Evolutionary conservation across 208 protist species (phyloP).

Genomic region (Trypanosoma conorhini): DNA sequence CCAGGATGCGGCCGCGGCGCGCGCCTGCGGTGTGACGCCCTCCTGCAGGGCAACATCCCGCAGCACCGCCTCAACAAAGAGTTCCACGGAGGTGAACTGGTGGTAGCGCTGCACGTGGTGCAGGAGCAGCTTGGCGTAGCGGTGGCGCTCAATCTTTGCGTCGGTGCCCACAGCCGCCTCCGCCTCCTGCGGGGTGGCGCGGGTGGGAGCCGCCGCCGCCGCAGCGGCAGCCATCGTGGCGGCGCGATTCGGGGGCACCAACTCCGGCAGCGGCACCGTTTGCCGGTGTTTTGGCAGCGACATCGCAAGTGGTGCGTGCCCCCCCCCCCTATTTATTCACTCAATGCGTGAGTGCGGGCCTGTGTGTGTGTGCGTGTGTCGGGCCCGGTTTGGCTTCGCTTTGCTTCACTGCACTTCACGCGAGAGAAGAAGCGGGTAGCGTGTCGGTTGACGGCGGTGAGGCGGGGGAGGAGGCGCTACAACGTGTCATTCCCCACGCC

Average conservation of each 20-base stretch:
- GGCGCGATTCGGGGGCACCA: not conserved
- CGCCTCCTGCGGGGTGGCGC: constrained; percentile 11
- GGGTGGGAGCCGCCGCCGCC: not conserved
- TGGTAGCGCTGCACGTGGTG: constrained; percentile 43
- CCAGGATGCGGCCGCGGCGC: constrained; percentile 70
- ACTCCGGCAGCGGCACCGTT: constrained; percentile 2
- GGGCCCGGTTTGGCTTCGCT: not conserved
- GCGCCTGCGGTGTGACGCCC: constrained; percentile 33
- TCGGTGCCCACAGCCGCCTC: constrained; percentile 40
- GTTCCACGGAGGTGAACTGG: constrained; percentile 58
- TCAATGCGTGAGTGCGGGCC: too few relatives aligned
- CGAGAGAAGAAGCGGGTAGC: constrained; percentile 4
- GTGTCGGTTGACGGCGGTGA: too few relatives aligned
- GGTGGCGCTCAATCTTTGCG: constrained; percentile 54
- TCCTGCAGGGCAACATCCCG: constrained; percentile 40
- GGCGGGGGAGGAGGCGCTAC: too few relatives aligned
- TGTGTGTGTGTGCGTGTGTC: not conserved
- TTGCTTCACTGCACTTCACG: not conserved
- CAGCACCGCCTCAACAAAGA: constrained; percentile 86
- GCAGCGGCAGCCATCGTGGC: not conserved
- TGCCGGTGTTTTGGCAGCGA: constrained; percentile 7
- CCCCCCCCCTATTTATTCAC: too few relatives aligned
- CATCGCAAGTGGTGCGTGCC: not conserved
- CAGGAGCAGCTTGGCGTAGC: constrained; percentile 70
- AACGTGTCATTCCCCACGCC: not conserved